Conservation (phyloP, 2,329 filamentous ascomycete species). For the Rutstroemia sp. region DNA sequence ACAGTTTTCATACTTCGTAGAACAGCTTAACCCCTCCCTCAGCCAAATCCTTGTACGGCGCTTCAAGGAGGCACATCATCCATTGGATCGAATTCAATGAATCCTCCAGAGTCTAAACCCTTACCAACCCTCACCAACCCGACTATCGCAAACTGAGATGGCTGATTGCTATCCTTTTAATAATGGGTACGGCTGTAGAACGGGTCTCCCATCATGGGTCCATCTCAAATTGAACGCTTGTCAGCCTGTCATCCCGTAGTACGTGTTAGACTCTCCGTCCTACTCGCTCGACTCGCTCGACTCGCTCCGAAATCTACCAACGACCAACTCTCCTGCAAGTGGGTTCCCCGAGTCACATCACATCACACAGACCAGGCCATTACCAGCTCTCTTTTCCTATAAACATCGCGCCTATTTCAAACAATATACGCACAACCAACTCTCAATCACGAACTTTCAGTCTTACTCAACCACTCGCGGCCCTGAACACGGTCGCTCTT, state of each 20-base stretch:
- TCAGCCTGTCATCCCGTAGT: not conserved
- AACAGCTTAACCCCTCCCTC: too few relatives aligned
- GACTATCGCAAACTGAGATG: too few relatives aligned
- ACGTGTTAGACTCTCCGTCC: not conserved
- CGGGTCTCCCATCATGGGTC: not conserved
- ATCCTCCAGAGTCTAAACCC: too few relatives aligned
- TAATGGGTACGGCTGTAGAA: too few relatives aligned
- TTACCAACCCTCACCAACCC: too few relatives aligned
- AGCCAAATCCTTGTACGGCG: slow-evolving; percentile 3
- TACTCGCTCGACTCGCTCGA: too few relatives aligned
- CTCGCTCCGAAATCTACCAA: not conserved
- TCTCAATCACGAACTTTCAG: not conserved
- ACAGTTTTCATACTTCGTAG: too few relatives aligned
- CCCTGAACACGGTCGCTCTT: too few relatives aligned
- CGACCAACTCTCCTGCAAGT: not conserved
- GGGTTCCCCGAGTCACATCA: not conserved
- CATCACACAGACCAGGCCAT: too few relatives aligned
- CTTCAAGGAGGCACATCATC: slow-evolving; percentile 4
- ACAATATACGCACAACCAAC: not conserved
- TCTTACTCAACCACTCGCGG: too few relatives aligned
- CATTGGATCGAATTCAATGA: not conserved
- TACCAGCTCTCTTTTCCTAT: not conserved
- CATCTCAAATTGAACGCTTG: not conserved
- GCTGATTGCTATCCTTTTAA: too few relatives aligned
- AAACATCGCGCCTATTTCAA: slow-evolving; percentile 9